Percentiles rank a stretch among this genome's conserved stretches.
phyloP scores from a whole-genome alignment of 2,329 filamentous ascomycete genomes.

The Botryosphaeria dothidea region DNA sequence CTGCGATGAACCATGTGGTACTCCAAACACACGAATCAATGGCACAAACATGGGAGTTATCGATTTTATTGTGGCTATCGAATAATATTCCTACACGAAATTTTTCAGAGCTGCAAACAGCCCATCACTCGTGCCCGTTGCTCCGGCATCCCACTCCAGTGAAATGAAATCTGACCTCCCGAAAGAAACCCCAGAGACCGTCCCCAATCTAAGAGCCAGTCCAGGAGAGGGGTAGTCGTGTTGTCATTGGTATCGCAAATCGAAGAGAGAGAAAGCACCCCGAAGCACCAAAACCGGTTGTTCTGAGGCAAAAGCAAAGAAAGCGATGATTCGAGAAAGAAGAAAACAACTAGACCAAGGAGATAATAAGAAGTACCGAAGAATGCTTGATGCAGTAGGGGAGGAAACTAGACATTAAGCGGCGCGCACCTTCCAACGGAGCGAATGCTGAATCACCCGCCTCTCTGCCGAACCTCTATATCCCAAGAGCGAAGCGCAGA shows the following conservation, averaged over 20 bases:
- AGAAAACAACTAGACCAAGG: background rate
- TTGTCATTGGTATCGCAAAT: slow-evolving; percentile 10
- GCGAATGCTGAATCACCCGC: background rate
- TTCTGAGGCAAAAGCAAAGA: background rate
- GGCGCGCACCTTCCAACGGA: background rate
- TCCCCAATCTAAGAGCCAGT: slow-evolving; percentile 2
- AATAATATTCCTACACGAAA: slow-evolving; percentile 14
- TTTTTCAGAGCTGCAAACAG: background rate
- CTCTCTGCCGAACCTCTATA: background rate
- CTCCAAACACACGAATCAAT: background rate
- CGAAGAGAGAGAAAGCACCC: slow-evolving; percentile 10
- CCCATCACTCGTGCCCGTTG: background rate
- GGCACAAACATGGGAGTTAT: background rate
- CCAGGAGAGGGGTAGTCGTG: background rate
- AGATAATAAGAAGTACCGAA: background rate
- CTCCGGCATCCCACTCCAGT: background rate
- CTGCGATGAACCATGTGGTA: too few relatives aligned
- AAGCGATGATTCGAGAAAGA: background rate
- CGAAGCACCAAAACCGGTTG: background rate
- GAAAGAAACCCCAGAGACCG: background rate
- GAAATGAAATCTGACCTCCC: background rate
- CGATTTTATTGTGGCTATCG: background rate
- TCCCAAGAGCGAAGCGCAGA: slow-evolving; percentile 7
- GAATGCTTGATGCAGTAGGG: background rate
- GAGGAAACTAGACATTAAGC: slow-evolving; percentile 15